Percentiles rank a stretch among this genome's conserved stretches.
phyloP scores from a whole-genome alignment of 768 basidiomycete species.

The Boletus subparvulus region DNA sequence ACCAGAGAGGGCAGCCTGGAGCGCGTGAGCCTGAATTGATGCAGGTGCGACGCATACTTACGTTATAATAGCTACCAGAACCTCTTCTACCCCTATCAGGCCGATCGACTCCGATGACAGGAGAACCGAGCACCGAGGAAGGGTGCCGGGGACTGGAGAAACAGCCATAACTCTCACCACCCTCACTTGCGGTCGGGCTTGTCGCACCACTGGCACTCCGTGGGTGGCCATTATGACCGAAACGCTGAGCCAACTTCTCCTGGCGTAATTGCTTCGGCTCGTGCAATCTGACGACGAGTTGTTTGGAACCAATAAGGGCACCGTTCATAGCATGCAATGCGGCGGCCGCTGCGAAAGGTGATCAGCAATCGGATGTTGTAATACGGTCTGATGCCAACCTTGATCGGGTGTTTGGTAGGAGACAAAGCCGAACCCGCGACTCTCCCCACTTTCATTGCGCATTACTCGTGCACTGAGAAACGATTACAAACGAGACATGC shows the following conservation, averaged over 20 bases:
- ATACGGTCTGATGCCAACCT: conserved; percentile 43
- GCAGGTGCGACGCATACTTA: conserved; percentile 32
- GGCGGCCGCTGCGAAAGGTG: conserved; percentile 49
- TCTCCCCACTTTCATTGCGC: conserved; percentile 79
- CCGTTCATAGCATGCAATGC: conserved; percentile 87
- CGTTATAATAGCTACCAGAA: conserved; percentile 86
- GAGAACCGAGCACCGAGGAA: conserved; percentile 53
- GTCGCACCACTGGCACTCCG: conserved; percentile 81
- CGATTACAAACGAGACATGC: neutral
- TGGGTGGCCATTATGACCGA: conserved; percentile 76
- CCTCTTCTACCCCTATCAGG: conserved; percentile 70
- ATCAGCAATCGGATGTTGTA: neutral
- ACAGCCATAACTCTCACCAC: conserved; percentile 69
- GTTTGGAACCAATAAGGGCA: conserved; percentile 63
- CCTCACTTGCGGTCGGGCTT: conserved; percentile 80
- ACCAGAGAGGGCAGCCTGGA: conserved; percentile 76
- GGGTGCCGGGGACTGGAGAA: conserved; percentile 72
- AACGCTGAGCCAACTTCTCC: conserved; percentile 84
- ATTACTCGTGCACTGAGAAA: conserved; percentile 81
- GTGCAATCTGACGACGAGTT: conserved; percentile 82
- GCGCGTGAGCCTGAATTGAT: conserved; percentile 2
- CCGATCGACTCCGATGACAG: conserved; percentile 52
- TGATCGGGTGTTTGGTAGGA: conserved; percentile 82
- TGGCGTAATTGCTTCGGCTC: conserved; percentile 91
- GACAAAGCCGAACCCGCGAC: conserved; percentile 90